Conservation (phyloP, 106 monocot species). For the Dendrobium nobile region DNA sequence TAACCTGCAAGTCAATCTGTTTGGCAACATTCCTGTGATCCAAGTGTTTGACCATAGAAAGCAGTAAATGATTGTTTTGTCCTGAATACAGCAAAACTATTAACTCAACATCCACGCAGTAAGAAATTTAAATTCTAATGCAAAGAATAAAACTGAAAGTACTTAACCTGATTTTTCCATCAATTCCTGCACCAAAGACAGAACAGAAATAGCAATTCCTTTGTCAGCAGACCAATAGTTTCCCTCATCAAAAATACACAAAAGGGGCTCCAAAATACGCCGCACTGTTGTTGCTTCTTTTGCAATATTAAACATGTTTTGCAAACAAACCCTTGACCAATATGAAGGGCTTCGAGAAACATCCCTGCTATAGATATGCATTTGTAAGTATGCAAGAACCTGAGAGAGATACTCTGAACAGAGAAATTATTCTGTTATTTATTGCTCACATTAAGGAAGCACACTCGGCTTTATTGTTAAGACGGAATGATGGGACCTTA, state of each 20-base stretch:
- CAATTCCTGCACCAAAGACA: constrained; percentile 54
- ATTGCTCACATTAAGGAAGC: constrained; percentile 28
- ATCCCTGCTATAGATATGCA: constrained; percentile 34
- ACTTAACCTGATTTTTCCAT: constrained; percentile 77
- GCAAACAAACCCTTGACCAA: constrained; percentile 73
- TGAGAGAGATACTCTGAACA: neutral
- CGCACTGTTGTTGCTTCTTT: constrained; percentile 86
- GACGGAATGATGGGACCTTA: constrained; percentile 17
- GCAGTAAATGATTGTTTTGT: constrained; percentile 55
- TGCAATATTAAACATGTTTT: constrained; percentile 70
- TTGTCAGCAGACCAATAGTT: constrained; percentile 55
- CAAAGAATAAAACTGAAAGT: neutral
- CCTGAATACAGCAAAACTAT: constrained; percentile 42
- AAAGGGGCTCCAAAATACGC: constrained; percentile 69
- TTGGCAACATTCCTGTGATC: constrained; percentile 86
- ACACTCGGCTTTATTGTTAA: constrained; percentile 12
- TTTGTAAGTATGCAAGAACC: neutral
- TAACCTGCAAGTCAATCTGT: constrained; percentile 43
- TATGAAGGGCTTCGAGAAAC: constrained; percentile 36
- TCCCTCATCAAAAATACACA: constrained; percentile 56
- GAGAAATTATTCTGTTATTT: neutral
- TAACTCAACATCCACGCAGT: neutral
- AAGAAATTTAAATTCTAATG: neutral
- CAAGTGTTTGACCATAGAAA: constrained; percentile 81
- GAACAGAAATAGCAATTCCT: constrained; percentile 59